Base-by-base conservation (phyloP, 805 yeast genomes). In the Saccharomycopsis javanensis region DNA sequence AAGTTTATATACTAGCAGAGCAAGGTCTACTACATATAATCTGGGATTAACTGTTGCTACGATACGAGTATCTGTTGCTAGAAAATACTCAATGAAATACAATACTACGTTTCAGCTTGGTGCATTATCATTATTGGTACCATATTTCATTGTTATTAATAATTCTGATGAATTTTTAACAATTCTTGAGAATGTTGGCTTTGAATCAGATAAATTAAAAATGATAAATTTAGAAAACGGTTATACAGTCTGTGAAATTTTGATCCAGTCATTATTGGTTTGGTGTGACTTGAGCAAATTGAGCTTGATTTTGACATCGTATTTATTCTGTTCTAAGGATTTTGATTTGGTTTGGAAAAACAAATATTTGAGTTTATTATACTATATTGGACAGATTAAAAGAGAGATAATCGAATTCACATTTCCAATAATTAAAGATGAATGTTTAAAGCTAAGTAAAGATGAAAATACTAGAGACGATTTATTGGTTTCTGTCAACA, bases 361-460 rank as follows among this genome's bases (percentile, higher is more conserved):
- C 10, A 34, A 57, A 15, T 57, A 28, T 20, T 23, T 57, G 27
- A 28, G 30, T 27, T 45, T 57, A 20, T 7, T 57, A 2, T 55
- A n/a, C 28, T 33, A 51, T 18, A 27, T 57, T 10, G 50, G 50
- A 3, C n/a, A 30, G 7, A 20, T 16, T 16, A 37, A 42, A 3
- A 23, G 50, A 8, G 28, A 34, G 5, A 15, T 57, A 7, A 25
- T 55, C 1, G 58, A 51, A 11, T 48, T 57, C 10, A 33, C 45
- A 4, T 57, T 54, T 27, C 60, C 60, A 2, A 42, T 57, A 2
- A 57, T 57, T 16, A 33, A 30, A 15, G 55, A 54, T 18, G 52
- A 30, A 20, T 54, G 50, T 13, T 25, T 50, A 28, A 33, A 50
- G 54, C 18, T 52, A 10, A 30, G 33, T 23, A 27, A 34, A 25